Conservation (phyloP, 208 protist species). For the Wallacemonas sp. region DNA sequence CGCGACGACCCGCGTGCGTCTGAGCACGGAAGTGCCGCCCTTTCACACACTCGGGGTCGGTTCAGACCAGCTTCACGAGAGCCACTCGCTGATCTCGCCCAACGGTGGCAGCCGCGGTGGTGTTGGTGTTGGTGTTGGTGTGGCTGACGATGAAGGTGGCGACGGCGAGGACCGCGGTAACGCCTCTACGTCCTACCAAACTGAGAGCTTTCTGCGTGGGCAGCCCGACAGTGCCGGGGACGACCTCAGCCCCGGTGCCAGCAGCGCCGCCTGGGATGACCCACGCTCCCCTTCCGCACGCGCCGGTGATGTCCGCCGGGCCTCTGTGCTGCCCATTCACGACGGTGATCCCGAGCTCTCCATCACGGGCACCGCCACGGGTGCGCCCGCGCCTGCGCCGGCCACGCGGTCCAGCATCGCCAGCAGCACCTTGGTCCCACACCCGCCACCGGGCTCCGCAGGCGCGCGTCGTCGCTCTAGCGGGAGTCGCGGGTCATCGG, state of each 20-base stretch:
- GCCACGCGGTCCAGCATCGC: background rate
- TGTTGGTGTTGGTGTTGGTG: no score
- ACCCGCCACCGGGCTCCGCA: background rate
- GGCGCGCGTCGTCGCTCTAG: background rate
- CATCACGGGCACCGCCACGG: background rate
- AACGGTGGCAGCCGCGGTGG: no score
- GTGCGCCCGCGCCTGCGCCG: background rate
- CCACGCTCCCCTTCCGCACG: no score
- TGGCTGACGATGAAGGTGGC: no score
- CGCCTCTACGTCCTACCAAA: constrained; percentile 25
- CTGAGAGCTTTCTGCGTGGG: constrained; percentile 14
- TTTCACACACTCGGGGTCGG: background rate
- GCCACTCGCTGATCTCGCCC: background rate
- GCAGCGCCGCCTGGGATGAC: no score
- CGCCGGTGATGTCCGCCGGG: background rate
- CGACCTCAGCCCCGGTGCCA: no score
- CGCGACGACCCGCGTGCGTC: constrained; percentile 1
- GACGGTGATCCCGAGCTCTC: constrained; percentile 9
- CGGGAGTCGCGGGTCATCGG: background rate
- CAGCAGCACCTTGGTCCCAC: background rate
- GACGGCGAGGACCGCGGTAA: no score
- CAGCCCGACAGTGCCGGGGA: background rate
- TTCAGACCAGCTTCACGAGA: background rate
- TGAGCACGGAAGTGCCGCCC: background rate
- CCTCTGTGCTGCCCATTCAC: constrained; percentile 7